Percentiles rank a stretch among this genome's conserved stretches.
Evolutionary conservation across 225 moss, liverwort and hornwort species (phyloP).

Genomic region (Neckera pumila): DNA sequence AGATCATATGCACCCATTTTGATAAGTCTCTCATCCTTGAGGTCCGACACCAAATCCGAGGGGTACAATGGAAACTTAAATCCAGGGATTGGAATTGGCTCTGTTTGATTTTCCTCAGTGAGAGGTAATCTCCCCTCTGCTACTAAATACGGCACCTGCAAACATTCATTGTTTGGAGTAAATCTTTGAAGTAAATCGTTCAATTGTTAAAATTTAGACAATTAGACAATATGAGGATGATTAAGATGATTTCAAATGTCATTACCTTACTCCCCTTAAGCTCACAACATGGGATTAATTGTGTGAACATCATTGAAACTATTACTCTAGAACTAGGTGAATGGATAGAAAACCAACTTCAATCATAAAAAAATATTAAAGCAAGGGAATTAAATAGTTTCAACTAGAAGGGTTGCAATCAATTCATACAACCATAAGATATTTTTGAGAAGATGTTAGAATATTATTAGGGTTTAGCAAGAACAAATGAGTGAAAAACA

Average conservation of each 20-base stretch:
- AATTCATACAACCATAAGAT: accelerated
- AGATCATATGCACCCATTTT: background rate
- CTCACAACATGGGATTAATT: accelerated
- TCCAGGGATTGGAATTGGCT: background rate
- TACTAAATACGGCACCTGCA: background rate
- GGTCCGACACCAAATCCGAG: background rate
- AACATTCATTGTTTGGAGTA: background rate
- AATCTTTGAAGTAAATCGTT: background rate
- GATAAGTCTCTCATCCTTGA: background rate
- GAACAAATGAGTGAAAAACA: background rate
- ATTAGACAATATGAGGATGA: background rate
- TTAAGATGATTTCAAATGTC: accelerated
- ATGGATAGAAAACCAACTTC: background rate
- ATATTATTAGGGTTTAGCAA: background rate
- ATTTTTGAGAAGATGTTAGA: background rate
- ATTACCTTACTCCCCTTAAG: no score
- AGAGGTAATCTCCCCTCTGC: background rate
- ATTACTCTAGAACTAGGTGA: no score
- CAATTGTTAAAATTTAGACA: background rate
- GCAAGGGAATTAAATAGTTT: background rate
- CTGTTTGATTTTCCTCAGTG: background rate
- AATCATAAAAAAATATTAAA: accelerated
- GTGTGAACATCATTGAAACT: background rate
- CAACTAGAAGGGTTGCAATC: background rate
- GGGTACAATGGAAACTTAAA: background rate